Evolutionary conservation across 1,139 yeast species (phyloP), one percentile per base, ranked within the genome.

Genomic region (Geotrichum australiense): DNA sequence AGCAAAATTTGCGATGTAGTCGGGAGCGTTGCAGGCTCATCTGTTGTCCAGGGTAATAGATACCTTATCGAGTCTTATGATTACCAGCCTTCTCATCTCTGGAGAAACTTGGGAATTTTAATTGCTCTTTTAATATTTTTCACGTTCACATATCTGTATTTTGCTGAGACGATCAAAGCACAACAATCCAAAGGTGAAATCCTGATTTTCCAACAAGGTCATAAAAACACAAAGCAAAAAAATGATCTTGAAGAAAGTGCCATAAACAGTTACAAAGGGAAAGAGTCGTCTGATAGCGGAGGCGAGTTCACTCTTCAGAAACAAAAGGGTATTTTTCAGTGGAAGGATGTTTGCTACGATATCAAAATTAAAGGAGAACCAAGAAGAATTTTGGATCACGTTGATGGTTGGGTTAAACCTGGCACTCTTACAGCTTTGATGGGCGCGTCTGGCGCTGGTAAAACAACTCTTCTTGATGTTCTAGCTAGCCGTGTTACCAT

Each of bases 361-460:
- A 80, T 83, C 45, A 70, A 76, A 53, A 76, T 80, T 54, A 80
- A 82, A 57, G 54, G 55, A 6, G 59, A 59, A 36, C 47, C 74
- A 12, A 83, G 74, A 53, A 71, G 78, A 29, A 71, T 83, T 52
- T 68, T 83, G 57, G 70, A 73, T 53, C 73, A 74, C 48, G 84
- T 83, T 43, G 87, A 81, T 58, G 94, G 94, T 40, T 83, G 85
- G 83, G 91, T 83, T 35, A 78, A 79, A 56, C 89, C 89, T 7
- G 80, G 82, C 50, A 76, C 81, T 10, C 64, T 80, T 50, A 80
- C 87, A 31, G 91, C 91, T 5, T 65, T 81, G 33, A 81, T 82
- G 93, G 94, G 94, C 51, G 82, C 89, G 15, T 80, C 93, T 18
- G 93, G 93, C 63, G 93, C 93, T 39, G 93, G 93, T 68, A 82